Evolutionary conservation across 2,329 filamentous ascomycete species (phyloP).

Genomic region (Trichoderma sp.): DNA sequence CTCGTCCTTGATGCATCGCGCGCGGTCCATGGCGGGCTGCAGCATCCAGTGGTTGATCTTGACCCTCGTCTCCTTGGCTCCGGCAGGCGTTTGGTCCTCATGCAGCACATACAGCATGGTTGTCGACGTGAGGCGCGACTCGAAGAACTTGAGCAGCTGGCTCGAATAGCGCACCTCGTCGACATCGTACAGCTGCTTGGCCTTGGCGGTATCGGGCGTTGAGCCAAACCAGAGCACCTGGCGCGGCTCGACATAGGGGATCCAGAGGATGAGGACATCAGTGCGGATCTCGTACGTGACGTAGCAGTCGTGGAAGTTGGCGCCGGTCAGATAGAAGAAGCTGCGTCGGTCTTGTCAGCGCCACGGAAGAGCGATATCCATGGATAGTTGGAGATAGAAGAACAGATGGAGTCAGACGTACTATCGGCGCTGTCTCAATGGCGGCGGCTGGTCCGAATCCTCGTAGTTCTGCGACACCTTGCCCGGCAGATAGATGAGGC

Average conservation of each 20-base stretch:
- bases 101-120: constrained; percentile 48
- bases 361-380: background rate
- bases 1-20: constrained; percentile 77
- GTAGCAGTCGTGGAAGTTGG: constrained; percentile 51
- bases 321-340: constrained; percentile 58
- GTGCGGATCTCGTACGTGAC: constrained; percentile 56
- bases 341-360: constrained; percentile 30
- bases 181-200: constrained; percentile 61
- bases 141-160: constrained; percentile 49
- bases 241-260: constrained; percentile 63
- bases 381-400: background rate
- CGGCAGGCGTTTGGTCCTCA: constrained; percentile 37
- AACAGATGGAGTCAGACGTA: constrained; percentile 33
- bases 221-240: constrained; percentile 62
- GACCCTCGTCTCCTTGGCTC: background rate
- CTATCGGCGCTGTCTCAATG: constrained; percentile 58
- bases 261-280: constrained; percentile 68
- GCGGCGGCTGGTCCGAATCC: constrained; percentile 55
- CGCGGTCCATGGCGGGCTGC: constrained; percentile 70
- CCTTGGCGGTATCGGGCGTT: constrained; percentile 59
- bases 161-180: constrained; percentile 64
- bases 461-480: constrained; percentile 50
- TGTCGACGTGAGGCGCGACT: constrained; percentile 36
- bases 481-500: constrained; percentile 56
- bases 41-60: constrained; percentile 52